Evolutionary conservation across 2,329 filamentous ascomycete genomes (phyloP).

Genomic region (Ceratocystis ficicola): DNA sequence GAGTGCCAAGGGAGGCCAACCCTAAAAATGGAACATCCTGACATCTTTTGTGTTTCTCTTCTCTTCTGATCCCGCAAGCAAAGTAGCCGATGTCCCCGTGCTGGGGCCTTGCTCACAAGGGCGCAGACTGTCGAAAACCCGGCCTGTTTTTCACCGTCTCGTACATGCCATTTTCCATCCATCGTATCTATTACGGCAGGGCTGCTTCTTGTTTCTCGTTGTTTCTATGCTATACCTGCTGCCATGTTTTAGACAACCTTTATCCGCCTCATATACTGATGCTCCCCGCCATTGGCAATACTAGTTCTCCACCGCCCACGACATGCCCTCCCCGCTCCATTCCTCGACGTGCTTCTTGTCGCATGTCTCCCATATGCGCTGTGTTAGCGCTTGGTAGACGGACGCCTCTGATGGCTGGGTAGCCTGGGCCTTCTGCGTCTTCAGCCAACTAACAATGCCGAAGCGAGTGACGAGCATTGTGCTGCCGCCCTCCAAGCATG

Average conservation of each 20-base stretch:
- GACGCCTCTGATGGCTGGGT: constrained; percentile 41
- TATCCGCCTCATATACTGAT: too few species aligned
- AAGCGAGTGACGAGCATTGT: constrained; percentile 70
- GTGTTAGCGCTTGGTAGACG: constrained; percentile 43
- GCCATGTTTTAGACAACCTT: background rate
- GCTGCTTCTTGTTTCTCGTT: background rate
- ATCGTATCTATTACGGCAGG: background rate
- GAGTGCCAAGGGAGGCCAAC: too few species aligned
- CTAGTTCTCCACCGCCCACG: constrained; percentile 14
- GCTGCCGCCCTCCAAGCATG: constrained; percentile 57
- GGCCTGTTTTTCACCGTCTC: too few species aligned
- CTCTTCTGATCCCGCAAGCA: too few species aligned
- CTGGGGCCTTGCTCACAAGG: too few species aligned
- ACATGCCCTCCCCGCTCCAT: constrained; percentile 22
- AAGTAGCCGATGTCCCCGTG: too few species aligned
- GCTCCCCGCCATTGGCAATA: background rate
- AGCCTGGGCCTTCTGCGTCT: constrained; percentile 17
- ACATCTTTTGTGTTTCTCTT: too few species aligned
- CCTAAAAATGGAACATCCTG: too few species aligned
- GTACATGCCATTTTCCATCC: background rate
- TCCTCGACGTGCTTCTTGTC: constrained; percentile 38
- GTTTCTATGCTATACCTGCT: background rate
- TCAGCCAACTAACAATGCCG: constrained; percentile 61
- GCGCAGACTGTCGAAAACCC: too few species aligned
- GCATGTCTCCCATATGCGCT: constrained; percentile 50